These are phyloP conservation scores for Coemansia sp. DNA, from an alignment of 192 early-diverging fungal genomes.

Conservation along the genomic window DNA sequence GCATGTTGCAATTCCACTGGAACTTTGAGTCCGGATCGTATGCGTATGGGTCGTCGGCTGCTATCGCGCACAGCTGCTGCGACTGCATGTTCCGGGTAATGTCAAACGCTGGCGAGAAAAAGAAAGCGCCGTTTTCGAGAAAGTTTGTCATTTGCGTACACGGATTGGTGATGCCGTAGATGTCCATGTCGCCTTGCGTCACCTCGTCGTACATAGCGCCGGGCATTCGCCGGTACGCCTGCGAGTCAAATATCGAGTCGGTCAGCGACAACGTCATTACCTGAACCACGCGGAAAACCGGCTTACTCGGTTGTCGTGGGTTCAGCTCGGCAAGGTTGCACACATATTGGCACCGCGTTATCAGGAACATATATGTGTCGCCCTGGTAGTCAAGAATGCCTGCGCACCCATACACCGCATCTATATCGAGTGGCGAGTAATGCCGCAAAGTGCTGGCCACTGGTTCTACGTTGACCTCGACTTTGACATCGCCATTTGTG, in stretches of 20 bases:
- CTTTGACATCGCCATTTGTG: conserved; percentile 7
- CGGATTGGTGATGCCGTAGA: conserved; percentile 63
- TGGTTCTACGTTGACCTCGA: conserved; percentile 19
- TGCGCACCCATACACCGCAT: conserved; percentile 48
- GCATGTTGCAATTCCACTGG: conserved; percentile 89
- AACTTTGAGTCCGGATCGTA: conserved; percentile 67
- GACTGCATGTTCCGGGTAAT: conserved; percentile 78
- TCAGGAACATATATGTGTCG: conserved; percentile 70
- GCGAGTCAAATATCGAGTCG: conserved; percentile 68
- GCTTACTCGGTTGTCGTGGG: conserved; percentile 36
- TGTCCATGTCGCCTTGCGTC: conserved; percentile 39
- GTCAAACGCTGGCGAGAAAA: conserved; percentile 87
- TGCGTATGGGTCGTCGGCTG: conserved; percentile 42
- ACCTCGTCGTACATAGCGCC: conserved; percentile 44
- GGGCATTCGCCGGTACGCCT: conserved; percentile 34
- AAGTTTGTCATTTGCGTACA: conserved; percentile 74
- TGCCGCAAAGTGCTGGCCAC: conserved; percentile 21
- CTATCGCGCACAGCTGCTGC: conserved; percentile 53
- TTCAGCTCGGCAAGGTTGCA: conserved; percentile 63
- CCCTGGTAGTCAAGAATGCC: conserved; percentile 51
- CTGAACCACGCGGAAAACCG: conserved; percentile 64
- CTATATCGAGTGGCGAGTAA: conserved; percentile 43
- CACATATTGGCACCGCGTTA: conserved; percentile 64
- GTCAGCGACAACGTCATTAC: conserved; percentile 80
- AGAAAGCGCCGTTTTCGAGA: conserved; percentile 86